Evolutionary conservation across 768 basidiomycete genomes (phyloP), one percentile per base, ranked within the genome.

Genomic region (Lanmaoa pseudosensibilis): DNA sequence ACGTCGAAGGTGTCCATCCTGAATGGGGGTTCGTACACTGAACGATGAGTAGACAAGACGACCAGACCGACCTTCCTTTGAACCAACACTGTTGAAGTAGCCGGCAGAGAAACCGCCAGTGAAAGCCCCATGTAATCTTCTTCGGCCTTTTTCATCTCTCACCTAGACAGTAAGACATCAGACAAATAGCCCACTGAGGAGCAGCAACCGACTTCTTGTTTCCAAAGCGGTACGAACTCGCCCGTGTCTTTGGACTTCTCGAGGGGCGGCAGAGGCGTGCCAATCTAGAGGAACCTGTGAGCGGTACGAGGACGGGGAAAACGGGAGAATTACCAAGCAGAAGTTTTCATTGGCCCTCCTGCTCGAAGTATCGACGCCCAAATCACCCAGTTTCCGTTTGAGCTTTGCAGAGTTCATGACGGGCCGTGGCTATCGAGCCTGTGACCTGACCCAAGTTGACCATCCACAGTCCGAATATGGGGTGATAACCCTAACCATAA

Each of bases 41-140:
- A 30, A 47, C 13, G 1, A 37, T 25, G 2, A 23, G 36, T 9
- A 34, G 37, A 34, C 13, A 37, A 51, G 46, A 34, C n/a, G 18
- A 46, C 37, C 2, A 27, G 21, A 64, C 77, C 27, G 54, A 86
- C 95, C 95, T 83, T 98, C 95, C 72, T 96, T 93, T 7, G 92
- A 94, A 2, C 97, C 97, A 37, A 96, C 96, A 2, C 88, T 82
- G 72, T 98, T 98, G 78, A 88, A 98, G 75, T 98, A 98, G 0
- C 96, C 96, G 27, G 97, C 97, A 52, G 91, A 94, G 79, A 94
- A 99, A 12, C 97, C 97, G 23, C 97, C 97, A 0, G 95, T 98
- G 75, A 98, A 99, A 4, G 97, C 97, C 4, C 97, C 97, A 69
- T 99, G 97, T n/a, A 99, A 76, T 54, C 97, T 78, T 61, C 93